Base-by-base conservation (phyloP, 2,329 filamentous ascomycete species). In the Aureobasidium pullulans region DNA sequence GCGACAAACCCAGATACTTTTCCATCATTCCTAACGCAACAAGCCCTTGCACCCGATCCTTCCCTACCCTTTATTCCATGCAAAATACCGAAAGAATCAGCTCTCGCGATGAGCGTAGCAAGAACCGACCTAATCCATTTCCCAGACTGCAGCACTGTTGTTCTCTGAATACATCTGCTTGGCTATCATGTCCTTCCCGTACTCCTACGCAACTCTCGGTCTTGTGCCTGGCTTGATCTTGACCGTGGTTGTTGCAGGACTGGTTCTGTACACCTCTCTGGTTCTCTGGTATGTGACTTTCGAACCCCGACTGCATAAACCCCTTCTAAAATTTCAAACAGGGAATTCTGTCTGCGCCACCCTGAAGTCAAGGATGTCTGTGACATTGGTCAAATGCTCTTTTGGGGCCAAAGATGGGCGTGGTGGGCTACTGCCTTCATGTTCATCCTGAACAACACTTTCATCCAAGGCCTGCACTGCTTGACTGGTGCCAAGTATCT, bases 121-220 rank as follows among this genome's bases (percentile, higher is more conserved):
- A 58, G 47, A 36, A 44, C 49, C 29, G 47, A 57, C 32, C 42
- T 52, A 59, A 61, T 60, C 43, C 13, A 31, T 47, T 13, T 39
- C 43, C 34, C 67, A 88, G 87, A 96, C 92, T 57, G 90, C 92
- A 0, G 90, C 87, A 1, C 73, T 96, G 66, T 84, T 96, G 54
- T 96, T 96, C 75, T 94, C 90, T 53, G 92, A 96, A 77, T 96
- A 96, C 72, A 96, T 96, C 61, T 96, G 90, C 71, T 76, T 96
- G 74, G 83, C 83, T 23, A 96, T 96, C 70, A 96, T 96, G 91
- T 95, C 89, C 53, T 96, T 96, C 66, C 92, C 92, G 0, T 96
- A 89, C 81, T 96, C 90, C 0, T 96, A 96, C 73, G 89, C 90
- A 44, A 77, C 93, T 31, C 82, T 96, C 7, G 92, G 92, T 7